A percentile compares a stretch with the other conserved stretches of the same genome.
phyloP scores from a whole-genome alignment of 1,284 basidiomycete genomes.

The Butyriboletus appendiculatus region DNA sequence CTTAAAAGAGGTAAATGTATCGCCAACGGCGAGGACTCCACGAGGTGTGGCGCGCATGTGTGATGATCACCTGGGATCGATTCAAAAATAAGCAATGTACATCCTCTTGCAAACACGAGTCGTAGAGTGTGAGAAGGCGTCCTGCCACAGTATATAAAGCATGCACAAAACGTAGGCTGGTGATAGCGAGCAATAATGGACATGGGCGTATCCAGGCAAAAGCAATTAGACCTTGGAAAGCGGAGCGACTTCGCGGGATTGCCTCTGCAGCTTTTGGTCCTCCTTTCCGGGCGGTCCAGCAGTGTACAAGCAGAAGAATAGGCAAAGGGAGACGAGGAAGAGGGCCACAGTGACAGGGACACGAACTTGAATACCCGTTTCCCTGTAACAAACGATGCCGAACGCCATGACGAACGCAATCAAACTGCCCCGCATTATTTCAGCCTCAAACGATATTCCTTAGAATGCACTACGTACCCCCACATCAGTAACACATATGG shows the following conservation, averaged over 20 bases:
- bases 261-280: neutral
- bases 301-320: slow-evolving; percentile 29
- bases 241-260: neutral
- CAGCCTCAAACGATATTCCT: neutral
- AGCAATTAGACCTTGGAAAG: slow-evolving; percentile 3
- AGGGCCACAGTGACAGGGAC: slow-evolving; percentile 28
- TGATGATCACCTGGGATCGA: slow-evolving; percentile 1
- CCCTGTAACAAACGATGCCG: slow-evolving; percentile 22
- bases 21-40: neutral
- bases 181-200: neutral
- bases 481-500: slow-evolving; percentile 34
- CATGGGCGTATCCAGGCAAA: slow-evolving; percentile 2
- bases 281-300: slow-evolving; percentile 20
- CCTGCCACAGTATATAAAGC: neutral
- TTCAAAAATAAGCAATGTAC: slow-evolving; percentile 8
- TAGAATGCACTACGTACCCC: slow-evolving; percentile 20
- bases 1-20: neutral
- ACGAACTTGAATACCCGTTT: slow-evolving; percentile 25
- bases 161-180: neutral
- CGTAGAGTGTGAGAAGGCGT: neutral
- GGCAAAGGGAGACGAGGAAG: slow-evolving; percentile 14
- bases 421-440: slow-evolving; percentile 14
- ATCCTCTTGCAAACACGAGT: neutral
- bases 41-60: neutral
- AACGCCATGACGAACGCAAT: slow-evolving; percentile 28